A percentile compares a stretch with the other conserved stretches of the same genome.
phyloP scores from a whole-genome alignment of 768 basidiomycete genomes.

The Hebeloma cylindrosporum region DNA sequence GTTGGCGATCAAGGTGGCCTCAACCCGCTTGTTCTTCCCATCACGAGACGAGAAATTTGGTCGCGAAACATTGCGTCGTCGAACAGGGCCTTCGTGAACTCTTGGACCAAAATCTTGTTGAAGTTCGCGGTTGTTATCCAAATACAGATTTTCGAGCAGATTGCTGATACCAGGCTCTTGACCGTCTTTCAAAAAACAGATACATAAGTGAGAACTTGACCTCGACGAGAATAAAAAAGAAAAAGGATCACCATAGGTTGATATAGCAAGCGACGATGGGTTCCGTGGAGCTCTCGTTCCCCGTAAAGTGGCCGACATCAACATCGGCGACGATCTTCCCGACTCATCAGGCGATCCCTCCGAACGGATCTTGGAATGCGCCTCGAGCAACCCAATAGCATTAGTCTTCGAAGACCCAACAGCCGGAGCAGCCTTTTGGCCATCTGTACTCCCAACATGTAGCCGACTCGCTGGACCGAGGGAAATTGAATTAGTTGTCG shows the following conservation, averaged over 20 bases:
- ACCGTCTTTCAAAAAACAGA: slow-evolving; percentile 54
- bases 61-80: slow-evolving; percentile 72
- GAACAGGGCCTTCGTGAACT: slow-evolving; percentile 77
- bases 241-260: slow-evolving; percentile 63
- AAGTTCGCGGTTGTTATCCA: slow-evolving; percentile 83
- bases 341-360: slow-evolving; percentile 73
- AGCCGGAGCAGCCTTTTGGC: slow-evolving; percentile 87
- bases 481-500: slow-evolving; percentile 64
- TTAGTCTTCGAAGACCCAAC: slow-evolving; percentile 83
- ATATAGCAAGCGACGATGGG: slow-evolving; percentile 59
- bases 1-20: slow-evolving; percentile 82
- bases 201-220: slow-evolving; percentile 2
- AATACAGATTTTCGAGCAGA: slow-evolving; percentile 84
- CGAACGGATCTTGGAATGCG: slow-evolving; percentile 63
- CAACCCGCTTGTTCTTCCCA: slow-evolving; percentile 55
- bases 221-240: neutral
- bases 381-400: slow-evolving; percentile 80
- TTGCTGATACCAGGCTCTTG: slow-evolving; percentile 89
- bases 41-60: slow-evolving; percentile 71
- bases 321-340: slow-evolving; percentile 75
- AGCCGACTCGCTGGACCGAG: slow-evolving; percentile 59
- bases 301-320: slow-evolving; percentile 55
- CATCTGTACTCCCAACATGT: slow-evolving; percentile 71
- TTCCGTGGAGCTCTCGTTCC: slow-evolving; percentile 47
- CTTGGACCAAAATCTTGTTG: slow-evolving; percentile 91